Evolutionary conservation across 129 eudicot genomes (phyloP).

Genomic region (Flaveria robusta): DNA sequence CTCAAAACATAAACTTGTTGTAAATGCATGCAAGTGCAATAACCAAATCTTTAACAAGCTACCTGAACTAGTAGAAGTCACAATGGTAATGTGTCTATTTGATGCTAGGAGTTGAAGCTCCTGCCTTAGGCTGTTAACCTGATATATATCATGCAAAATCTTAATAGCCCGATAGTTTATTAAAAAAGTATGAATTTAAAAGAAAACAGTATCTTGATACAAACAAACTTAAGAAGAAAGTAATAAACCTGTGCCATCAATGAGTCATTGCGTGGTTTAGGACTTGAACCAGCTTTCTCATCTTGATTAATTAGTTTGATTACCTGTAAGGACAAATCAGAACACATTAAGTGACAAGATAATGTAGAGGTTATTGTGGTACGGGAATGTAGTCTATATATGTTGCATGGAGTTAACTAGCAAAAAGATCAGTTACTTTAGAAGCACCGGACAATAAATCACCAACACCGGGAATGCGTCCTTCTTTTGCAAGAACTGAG

Average conservation of each 20-base stretch:
- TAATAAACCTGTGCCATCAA: constrained; percentile 71
- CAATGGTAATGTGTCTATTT: constrained; percentile 66
- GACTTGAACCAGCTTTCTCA: constrained; percentile 42
- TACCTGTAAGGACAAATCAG: constrained; percentile 45
- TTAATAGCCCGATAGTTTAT: neutral
- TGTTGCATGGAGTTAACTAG: constrained; percentile 10
- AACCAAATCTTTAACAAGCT: neutral
- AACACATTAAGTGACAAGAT: neutral
- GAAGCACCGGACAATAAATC: constrained; percentile 71
- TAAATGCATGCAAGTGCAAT: neutral
- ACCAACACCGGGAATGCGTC: constrained; percentile 49
- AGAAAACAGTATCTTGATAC: neutral
- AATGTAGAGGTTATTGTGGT: neutral
- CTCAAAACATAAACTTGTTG: neutral
- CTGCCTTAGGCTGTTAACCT: constrained; percentile 82
- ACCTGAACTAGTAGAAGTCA: constrained; percentile 65
- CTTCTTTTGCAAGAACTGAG: constrained; percentile 75
- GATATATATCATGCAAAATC: constrained; percentile 14
- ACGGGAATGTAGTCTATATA: neutral
- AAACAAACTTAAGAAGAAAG: neutral
- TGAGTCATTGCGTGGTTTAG: constrained; percentile 61
- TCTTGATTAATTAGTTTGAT: constrained; percentile 50
- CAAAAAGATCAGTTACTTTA: constrained; percentile 48
- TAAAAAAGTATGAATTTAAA: neutral
- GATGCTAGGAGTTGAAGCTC: constrained; percentile 84